phyloP scores from a whole-genome alignment of 208 protist genomes.

The Tritrichomonas foetus region DNA sequence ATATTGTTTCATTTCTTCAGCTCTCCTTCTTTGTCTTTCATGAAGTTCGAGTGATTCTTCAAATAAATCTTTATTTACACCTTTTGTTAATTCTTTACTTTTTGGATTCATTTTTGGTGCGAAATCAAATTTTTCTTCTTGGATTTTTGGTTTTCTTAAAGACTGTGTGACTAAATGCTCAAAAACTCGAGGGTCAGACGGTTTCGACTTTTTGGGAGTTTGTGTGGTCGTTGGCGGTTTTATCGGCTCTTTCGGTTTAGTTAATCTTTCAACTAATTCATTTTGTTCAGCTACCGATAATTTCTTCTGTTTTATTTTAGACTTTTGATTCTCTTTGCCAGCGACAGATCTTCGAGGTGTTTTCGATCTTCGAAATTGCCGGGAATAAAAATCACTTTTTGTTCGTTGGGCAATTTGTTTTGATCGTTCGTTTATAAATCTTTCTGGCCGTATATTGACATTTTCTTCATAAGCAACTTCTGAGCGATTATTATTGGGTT shows the following conservation, averaged over 20 bases:
- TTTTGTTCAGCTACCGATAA: background rate
- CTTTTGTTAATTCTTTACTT: background rate
- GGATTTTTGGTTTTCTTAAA: background rate
- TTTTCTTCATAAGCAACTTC: background rate
- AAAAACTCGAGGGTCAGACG: background rate
- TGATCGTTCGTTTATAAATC: background rate
- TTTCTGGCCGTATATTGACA: background rate
- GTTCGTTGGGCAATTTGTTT: background rate
- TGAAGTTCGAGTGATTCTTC: background rate
- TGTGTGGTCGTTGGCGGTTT: background rate
- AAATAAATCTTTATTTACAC: background rate
- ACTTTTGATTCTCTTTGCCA: background rate
- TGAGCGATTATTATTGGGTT: background rate
- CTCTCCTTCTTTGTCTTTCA: background rate
- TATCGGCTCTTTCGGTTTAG: background rate
- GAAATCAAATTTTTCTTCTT: background rate
- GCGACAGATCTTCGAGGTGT: too few relatives aligned
- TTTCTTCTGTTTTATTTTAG: background rate
- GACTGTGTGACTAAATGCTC: background rate
- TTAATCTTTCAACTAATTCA: background rate
- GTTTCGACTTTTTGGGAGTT: background rate
- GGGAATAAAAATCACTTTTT: background rate
- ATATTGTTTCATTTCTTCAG: background rate
- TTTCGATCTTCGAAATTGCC: background rate
- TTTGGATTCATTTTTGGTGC: background rate